Conservation (phyloP, 2,329 filamentous ascomycete genomes). For the Hirsutella thompsonii region DNA sequence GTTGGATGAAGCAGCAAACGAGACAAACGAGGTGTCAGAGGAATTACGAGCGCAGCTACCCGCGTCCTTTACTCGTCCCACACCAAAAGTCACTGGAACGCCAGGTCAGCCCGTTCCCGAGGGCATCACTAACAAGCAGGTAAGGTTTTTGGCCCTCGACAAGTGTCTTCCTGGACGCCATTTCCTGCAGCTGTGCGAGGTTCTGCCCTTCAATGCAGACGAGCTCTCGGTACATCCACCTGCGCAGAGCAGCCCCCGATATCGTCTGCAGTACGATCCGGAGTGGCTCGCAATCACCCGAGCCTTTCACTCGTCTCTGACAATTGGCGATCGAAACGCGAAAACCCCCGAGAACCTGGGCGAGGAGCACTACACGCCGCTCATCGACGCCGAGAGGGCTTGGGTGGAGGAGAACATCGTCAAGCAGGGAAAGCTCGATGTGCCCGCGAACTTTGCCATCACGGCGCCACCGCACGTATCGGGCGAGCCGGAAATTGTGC, state of each 20-base stretch:
- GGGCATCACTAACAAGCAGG: constrained; percentile 64
- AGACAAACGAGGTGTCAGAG: constrained; percentile 34
- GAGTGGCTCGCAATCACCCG: constrained; percentile 95
- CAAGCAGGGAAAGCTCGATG: constrained; percentile 41
- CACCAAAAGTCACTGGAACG: constrained; percentile 20
- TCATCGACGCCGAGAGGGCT: constrained; percentile 56
- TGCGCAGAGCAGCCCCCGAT: constrained; percentile 23
- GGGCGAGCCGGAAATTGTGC: constrained; percentile 40
- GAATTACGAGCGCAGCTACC: constrained; percentile 63
- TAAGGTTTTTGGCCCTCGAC: constrained; percentile 79
- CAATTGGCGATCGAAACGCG: constrained; percentile 46
- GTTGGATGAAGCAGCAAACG: neutral
- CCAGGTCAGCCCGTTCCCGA: constrained; percentile 53
- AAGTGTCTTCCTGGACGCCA: constrained; percentile 73
- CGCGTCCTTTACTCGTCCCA: constrained; percentile 50
- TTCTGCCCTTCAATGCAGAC: constrained; percentile 33
- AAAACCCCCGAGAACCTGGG: constrained; percentile 47
- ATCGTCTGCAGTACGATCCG: constrained; percentile 66
- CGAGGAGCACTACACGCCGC: constrained; percentile 51
- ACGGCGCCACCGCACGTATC: constrained; percentile 63
- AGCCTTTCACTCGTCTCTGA: constrained; percentile 55
- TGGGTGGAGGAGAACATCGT: constrained; percentile 78
- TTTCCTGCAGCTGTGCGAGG: constrained; percentile 68
- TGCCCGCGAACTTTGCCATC: constrained; percentile 66
- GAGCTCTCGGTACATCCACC: constrained; percentile 9